phyloP scores from a whole-genome alignment of 345 rosid genomes.

The Cardamine occulta region DNA sequence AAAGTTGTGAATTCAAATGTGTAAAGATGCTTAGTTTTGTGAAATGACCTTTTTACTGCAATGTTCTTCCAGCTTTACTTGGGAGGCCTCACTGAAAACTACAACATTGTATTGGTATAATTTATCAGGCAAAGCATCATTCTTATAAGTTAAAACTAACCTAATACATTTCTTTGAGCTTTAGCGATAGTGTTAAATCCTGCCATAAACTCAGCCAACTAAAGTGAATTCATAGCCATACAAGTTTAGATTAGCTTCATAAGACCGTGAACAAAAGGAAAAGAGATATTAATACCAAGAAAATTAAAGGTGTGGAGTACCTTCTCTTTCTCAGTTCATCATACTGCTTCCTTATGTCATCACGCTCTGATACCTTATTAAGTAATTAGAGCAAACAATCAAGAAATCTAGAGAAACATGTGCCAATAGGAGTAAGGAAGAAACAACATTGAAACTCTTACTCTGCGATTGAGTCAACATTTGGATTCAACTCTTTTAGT shows the following conservation, averaged over 20 bases:
- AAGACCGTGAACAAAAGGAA: constrained; percentile 18
- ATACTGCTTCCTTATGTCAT: constrained; percentile 76
- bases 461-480: constrained; percentile 96
- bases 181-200: constrained; percentile 90
- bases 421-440: neutral
- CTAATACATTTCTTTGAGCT: constrained; percentile 99
- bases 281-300: constrained; percentile 1
- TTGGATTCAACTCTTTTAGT: constrained; percentile 91
- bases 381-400: constrained; percentile 19
- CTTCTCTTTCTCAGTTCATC: constrained; percentile 90
- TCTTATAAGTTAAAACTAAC: constrained; percentile 46
- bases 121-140: neutral
- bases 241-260: constrained; percentile 37
- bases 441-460: constrained; percentile 43
- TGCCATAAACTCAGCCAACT: constrained; percentile 97
- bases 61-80: constrained; percentile 99
- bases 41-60: constrained; percentile 84
- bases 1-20: neutral
- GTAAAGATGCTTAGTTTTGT: constrained; percentile 6
- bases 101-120: constrained; percentile 35
- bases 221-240: constrained; percentile 36
- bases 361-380: constrained; percentile 81
- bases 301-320: constrained; percentile 40
- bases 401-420: constrained; percentile 20
- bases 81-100: constrained; percentile 97